Percentiles rank a stretch among this genome's conserved stretches.
phyloP scores from a whole-genome alignment of 2,329 filamentous ascomycete genomes.

The Cladosporium sp. region DNA sequence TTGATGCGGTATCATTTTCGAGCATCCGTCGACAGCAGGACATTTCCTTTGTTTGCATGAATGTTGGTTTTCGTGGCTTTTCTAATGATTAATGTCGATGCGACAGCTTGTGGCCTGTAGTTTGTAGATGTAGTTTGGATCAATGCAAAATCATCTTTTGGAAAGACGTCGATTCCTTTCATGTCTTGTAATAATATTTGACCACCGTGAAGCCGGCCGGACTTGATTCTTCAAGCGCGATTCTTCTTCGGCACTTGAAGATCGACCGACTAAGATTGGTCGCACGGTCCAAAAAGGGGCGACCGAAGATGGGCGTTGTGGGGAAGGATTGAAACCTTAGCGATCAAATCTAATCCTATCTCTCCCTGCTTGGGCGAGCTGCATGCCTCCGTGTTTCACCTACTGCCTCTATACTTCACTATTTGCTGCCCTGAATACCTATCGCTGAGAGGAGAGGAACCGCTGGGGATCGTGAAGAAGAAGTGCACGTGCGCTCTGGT shows the following conservation, averaged over 20 bases:
- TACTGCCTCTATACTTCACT: neutral
- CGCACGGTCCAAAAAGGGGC: neutral
- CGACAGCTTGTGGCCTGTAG: neutral
- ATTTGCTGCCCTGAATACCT: neutral
- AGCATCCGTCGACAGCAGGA: neutral
- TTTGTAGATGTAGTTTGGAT: conserved; percentile 2
- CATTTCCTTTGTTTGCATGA: conserved; percentile 1
- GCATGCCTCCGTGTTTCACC: conserved; percentile 1
- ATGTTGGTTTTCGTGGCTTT: neutral
- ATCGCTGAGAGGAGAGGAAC: neutral
- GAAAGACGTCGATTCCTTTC: neutral
- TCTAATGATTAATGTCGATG: conserved; percentile 12
- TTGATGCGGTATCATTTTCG: neutral
- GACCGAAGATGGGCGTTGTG: neutral
- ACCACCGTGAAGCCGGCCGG: neutral
- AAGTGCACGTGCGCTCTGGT: neutral
- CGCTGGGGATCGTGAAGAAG: neutral
- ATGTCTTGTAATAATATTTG: neutral
- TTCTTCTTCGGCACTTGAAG: conserved; percentile 1
- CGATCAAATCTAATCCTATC: conserved; percentile 4
- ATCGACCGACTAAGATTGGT: neutral
- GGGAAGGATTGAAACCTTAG: neutral
- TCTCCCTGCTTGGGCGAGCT: neutral
- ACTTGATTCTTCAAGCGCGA: neutral
- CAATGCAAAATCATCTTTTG: neutral